Base-by-base conservation (phyloP, 371 early-diverging fungal genomes). In the Syncephalastrum contaminatum region DNA sequence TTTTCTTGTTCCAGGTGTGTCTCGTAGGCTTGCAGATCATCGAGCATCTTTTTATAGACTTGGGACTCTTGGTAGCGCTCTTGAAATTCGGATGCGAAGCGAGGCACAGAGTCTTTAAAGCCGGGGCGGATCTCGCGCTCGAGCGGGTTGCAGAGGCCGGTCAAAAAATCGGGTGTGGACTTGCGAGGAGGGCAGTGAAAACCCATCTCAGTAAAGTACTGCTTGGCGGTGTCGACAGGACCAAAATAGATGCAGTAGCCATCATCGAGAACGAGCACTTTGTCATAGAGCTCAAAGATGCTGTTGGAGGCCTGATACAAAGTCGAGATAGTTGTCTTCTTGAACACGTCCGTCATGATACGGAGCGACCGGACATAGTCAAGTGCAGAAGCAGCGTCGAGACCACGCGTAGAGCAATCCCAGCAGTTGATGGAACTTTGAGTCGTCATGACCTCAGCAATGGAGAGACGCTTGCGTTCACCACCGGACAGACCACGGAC, bases 321-420 rank as follows among this genome's bases (percentile, higher is more conserved):
- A 6, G 85, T 74, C 4, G 82, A 77, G 48, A 88, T 62, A 4
- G 87, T 83, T 10, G 89, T 84, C 49, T 82, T 84, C 20, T 86
- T 73, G 42, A 79, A 58, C 5, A 83, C 60, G 49, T 86, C 84
- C 7, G 87, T 85, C 64, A 86, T 73, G 47, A 88, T 83, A 51
- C 88, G 80, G 2, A 92, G 71, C 2, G 85, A 82, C 40, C 83
- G 75, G 24, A 85, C 75, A 54, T 88, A 89, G 62, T 91, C 90
- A 0, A 91, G 75, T 16, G 96, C 94, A 24, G 90, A 92, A 42
- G 92, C 88, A 15, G 92, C 85, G 74, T 98, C 98, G 18, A 98
- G 78, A 53, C 97, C 96, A 60, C 88, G 86, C 1, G 92, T 92
- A 36, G 91, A 88, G 39, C 91, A 92, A 63, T 95, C 95, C 82